Base-by-base conservation (phyloP, 805 yeast genomes). In the Pichia ethanolica region DNA sequence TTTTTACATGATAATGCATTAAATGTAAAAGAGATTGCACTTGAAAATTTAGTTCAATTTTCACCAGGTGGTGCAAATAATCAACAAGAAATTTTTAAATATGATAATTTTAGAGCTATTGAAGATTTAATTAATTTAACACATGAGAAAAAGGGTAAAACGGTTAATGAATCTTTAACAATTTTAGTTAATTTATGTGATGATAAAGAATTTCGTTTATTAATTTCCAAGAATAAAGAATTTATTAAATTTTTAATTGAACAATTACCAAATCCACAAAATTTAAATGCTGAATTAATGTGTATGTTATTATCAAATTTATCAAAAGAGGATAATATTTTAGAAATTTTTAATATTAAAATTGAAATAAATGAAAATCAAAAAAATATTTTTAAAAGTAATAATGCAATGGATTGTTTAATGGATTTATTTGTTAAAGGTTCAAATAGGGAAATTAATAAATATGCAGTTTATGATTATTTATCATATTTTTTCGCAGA, bases 381-480 rank as follows among this genome's bases (percentile, higher is more conserved):
- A 40, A 72, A 71, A 45, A 69, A 56, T 4, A 62, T 76, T 7
- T 88, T 86, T 70, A 77, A 73, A 53, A 80, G 86, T 54, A 59
- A 56, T 10, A 73, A 69, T 27, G 82, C 81, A 6, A 73, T 89
- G 67, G 96, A 87, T 59, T 85, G 90, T 64, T 71, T 90, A 34
- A 79, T 90, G 82, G 96, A 88, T 67, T 81, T 90, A 60, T 89
- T 89, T 62, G 96, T 89, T 39, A 86, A 86, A 61, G 96, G 96
- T 7, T 73, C 77, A 42, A 89, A 85, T 59, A 73, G 88, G 62
- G 66, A 78, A 13, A 71, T 89, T 51, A 89, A 88, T 69, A 77
- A 75, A 59, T 75, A 71, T 57, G 93, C 95, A 3, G 77, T 78
- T 57, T 91, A 69, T 60, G 97, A 90, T 64, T 90, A 87, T 63